A percentile compares a stretch with the other conserved stretches of the same genome.
Conservation (phyloP, 2,329 filamentous ascomycete genomes). For the Calonectria naviculata region DNA sequence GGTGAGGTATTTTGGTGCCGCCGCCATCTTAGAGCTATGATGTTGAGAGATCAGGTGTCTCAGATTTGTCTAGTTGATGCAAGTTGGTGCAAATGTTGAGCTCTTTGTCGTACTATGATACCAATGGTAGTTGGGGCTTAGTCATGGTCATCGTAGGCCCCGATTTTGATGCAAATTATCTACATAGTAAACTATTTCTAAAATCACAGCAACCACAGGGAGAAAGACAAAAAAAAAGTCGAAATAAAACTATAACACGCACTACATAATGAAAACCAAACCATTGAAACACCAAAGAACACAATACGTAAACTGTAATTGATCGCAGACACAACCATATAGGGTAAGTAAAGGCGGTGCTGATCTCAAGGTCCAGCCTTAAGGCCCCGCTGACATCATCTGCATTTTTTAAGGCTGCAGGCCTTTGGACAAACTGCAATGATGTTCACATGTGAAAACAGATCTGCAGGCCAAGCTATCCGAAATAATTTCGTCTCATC, state of each 20-base stretch:
- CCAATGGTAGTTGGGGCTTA: background rate
- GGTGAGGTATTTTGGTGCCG: conserved; percentile 73
- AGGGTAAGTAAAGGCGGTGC: background rate
- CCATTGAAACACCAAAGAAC: no score
- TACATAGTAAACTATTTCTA: no score
- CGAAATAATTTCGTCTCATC: background rate
- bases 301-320: background rate
- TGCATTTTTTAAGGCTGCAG: background rate
- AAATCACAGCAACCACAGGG: background rate
- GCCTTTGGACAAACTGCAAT: background rate
- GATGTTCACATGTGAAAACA: background rate
- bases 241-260: no score
- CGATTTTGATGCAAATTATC: no score
- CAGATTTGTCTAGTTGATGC: background rate
- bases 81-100: background rate
- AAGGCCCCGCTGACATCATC: conserved; percentile 12
- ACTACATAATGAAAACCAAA: no score
- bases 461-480: background rate
- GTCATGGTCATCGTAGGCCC: background rate
- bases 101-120: background rate
- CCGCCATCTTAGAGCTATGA: conserved; percentile 34
- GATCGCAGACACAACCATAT: background rate
- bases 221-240: background rate
- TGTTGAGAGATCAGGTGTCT: background rate
- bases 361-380: background rate